Evolutionary conservation across 1,284 basidiomycete species (phyloP).

Genomic region (Blastosporella zonata): DNA sequence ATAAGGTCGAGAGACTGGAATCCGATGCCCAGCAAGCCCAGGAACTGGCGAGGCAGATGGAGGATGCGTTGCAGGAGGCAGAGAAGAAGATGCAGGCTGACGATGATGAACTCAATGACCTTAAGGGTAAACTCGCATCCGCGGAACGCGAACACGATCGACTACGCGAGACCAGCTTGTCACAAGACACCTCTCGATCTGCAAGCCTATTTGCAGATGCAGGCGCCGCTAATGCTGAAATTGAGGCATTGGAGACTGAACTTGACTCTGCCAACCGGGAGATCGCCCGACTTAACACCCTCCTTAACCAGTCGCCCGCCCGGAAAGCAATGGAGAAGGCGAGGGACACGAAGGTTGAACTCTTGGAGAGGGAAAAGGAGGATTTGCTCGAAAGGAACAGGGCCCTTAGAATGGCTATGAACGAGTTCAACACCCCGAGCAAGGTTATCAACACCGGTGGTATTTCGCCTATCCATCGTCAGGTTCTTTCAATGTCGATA

Average conservation of each 20-base stretch:
- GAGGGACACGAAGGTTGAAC: slow-evolving; percentile 68
- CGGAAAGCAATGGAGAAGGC: slow-evolving; percentile 71
- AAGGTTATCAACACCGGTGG: slow-evolving; percentile 50
- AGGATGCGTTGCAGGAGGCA: slow-evolving; percentile 68
- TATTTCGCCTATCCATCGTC: slow-evolving; percentile 71
- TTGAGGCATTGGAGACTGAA: slow-evolving; percentile 70
- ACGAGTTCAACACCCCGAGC: slow-evolving; percentile 53
- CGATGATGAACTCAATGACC: slow-evolving; percentile 48
- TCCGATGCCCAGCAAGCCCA: slow-evolving; percentile 48
- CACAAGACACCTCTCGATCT: slow-evolving; percentile 29
- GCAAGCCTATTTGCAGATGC: slow-evolving; percentile 26
- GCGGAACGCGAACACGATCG: slow-evolving; percentile 57
- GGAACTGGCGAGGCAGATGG: slow-evolving; percentile 61
- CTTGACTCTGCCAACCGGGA: slow-evolving; percentile 80
- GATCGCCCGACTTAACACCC: slow-evolving; percentile 68
- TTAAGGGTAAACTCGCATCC: slow-evolving; percentile 50
- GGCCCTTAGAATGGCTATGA: slow-evolving; percentile 47
- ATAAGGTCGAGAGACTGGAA: slow-evolving; percentile 50
- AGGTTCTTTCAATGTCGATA: slow-evolving; percentile 63
- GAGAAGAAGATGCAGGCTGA: slow-evolving; percentile 65
- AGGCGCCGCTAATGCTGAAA: slow-evolving; percentile 44
- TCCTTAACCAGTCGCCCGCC: slow-evolving; percentile 72
- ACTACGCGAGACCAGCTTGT: slow-evolving; percentile 30
- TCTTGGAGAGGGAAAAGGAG: slow-evolving; percentile 73
- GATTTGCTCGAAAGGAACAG: slow-evolving; percentile 69